Evolutionary conservation across 805 yeast genomes (phyloP), one percentile per base, ranked within the genome.

Genomic region (Starmera caribaea): DNA sequence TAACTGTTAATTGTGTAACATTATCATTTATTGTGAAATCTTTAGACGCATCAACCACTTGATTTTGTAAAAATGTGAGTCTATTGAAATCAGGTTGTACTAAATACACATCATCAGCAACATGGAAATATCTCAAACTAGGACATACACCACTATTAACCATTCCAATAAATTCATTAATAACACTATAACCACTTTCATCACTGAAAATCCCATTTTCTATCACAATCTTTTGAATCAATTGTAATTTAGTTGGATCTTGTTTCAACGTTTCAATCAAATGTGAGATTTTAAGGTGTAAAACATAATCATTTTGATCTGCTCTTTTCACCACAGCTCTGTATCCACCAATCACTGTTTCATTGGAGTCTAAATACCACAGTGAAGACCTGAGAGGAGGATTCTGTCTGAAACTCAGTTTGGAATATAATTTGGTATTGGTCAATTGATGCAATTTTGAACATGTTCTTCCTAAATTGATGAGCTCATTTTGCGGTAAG

Each of bases 401-500:
- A 7, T 63, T 45, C 36, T 50, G 50, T 13, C 65, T 53, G 29
- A 74, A 55, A 16, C 61, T 47, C 10, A 74, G 45, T 6, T 46
- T 61, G 21, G 42, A 46, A 49, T 72, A 71, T 9, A 74, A 49
- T n/a, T 48, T 43, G 4, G 59, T 55, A 11, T 54, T 39, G 2
- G 62, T 62, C 11, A 60, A 27, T 1, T 44, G 28, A 27, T 66
- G 59, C n/a, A 62, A 45, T 8, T 44, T 44, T 42, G 56, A 61
- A 41, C 51, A 60, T 3, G 64, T 51, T 31, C 46, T 50, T 3
- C 63, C 48, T n/a, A 71, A 43, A 21, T 51, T 50, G 5, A 61
- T 28, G 37, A 65, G 56, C 16, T 58, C 62, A 40, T 65, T 61
- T 43, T 71, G 77, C 7, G 69, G 66, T 13, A 71, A 46, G 38